phyloP scores from a whole-genome alignment of 345 rosid genomes.

The Psidium friedrichsthalianum region DNA sequence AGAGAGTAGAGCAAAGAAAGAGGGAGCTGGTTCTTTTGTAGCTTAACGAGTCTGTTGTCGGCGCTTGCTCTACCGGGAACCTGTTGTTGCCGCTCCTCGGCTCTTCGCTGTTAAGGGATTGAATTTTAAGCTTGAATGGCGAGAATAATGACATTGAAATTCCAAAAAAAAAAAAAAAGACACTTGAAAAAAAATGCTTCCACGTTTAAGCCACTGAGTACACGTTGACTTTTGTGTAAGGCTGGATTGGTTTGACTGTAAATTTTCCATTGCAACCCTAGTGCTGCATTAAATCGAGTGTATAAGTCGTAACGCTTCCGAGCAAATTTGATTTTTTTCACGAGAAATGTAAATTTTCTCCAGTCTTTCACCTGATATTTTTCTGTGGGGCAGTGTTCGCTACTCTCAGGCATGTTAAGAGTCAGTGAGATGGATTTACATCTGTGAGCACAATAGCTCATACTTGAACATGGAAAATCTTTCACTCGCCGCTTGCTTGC shows the following conservation, averaged over 20 bases:
- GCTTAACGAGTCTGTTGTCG: background rate
- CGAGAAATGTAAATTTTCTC: background rate
- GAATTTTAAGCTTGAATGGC: background rate
- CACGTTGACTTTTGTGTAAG: background rate
- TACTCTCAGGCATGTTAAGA: background rate
- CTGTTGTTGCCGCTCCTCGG: background rate
- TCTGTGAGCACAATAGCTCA: background rate
- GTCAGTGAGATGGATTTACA: background rate
- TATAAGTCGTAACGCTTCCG: background rate
- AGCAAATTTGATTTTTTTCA: background rate
- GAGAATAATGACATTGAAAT: background rate
- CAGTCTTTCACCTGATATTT: background rate
- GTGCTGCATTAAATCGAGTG: background rate
- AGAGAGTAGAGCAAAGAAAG: background rate
- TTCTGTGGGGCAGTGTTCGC: background rate
- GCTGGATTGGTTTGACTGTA: background rate
- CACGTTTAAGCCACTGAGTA: background rate
- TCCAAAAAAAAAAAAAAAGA: rapidly evolving
- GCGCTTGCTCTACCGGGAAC: background rate
- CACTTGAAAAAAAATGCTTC: background rate
- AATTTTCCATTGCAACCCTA: background rate
- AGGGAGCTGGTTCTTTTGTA: slow-evolving; percentile 13
- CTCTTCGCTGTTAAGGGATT: background rate
- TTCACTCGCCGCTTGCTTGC: background rate
- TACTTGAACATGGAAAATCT: background rate